These are phyloP conservation scores for Phyllachora maydis DNA, from an alignment of 2,329 filamentous ascomycete species.

Conservation along the genomic window DNA sequence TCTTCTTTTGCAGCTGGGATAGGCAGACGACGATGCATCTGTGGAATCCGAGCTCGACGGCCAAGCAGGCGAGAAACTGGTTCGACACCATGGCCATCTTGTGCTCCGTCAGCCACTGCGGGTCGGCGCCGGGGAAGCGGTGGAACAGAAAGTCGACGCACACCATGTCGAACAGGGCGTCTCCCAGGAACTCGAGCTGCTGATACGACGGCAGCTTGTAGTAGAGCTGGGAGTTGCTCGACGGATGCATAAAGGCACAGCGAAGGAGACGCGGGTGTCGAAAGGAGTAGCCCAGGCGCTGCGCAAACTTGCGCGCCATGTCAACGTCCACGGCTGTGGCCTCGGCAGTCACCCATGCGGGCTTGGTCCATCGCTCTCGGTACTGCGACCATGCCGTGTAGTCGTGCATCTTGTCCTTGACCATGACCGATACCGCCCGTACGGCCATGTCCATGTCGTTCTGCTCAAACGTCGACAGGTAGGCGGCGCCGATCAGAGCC, in stretches of 20 bases:
- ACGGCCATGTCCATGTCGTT: conserved; percentile 34
- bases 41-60: conserved; percentile 61
- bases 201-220: conserved; percentile 78
- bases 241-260: conserved; percentile 78
- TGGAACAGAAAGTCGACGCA: conserved; percentile 70
- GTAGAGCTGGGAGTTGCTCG: conserved; percentile 45
- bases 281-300: conserved; percentile 42
- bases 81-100: conserved; percentile 99
- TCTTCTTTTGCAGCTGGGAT: conserved; percentile 18
- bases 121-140: conserved; percentile 57
- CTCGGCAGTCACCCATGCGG: conserved; percentile 44
- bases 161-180: conserved; percentile 70
- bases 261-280: conserved; percentile 53
- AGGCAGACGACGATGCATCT: conserved; percentile 43
- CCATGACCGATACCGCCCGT: conserved; percentile 45
- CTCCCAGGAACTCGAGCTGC: conserved; percentile 78
- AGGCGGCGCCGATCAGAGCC: conserved; percentile 76
- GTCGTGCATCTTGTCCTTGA: conserved; percentile 46
- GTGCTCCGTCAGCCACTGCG: conserved; percentile 94
- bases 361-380: conserved; percentile 42
- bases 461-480: conserved; percentile 23
- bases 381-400: conserved; percentile 58
- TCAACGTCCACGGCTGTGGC: conserved; percentile 47
- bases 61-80: conserved; percentile 71
- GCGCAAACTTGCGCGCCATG: conserved; percentile 41